These are phyloP conservation scores for Aspergillus oerlinghausenensis DNA, from an alignment of 2,329 filamentous ascomycete species.

Conservation along the genomic window DNA sequence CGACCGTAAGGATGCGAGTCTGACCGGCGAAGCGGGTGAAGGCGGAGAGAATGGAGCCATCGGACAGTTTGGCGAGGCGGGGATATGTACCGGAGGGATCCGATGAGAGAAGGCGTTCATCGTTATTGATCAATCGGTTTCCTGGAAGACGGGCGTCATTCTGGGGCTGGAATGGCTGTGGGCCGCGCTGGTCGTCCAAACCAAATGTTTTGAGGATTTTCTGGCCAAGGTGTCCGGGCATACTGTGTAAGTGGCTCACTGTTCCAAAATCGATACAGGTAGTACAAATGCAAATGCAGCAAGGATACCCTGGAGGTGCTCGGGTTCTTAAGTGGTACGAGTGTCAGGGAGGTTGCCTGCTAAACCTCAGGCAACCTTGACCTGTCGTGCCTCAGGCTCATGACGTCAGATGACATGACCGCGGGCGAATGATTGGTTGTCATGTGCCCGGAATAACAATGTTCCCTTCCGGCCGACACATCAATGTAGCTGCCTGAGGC, in stretches of 20 bases:
- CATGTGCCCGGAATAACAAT: background rate
- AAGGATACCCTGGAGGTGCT: background rate
- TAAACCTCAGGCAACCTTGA: no score
- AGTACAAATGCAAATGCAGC: background rate
- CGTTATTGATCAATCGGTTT: conserved; percentile 26
- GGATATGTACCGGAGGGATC: conserved; percentile 44
- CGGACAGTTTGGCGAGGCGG: conserved; percentile 42
- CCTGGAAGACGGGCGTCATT: conserved; percentile 11
- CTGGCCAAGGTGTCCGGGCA: conserved; percentile 27
- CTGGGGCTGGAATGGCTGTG: conserved; percentile 5
- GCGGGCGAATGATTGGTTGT: background rate
- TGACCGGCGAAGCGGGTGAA: conserved; percentile 40
- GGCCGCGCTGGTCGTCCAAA: conserved; percentile 13
- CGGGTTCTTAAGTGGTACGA: background rate
- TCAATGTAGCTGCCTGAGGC: background rate
- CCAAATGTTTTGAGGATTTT: conserved; percentile 30
- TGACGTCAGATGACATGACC: background rate
- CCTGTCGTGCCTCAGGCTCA: background rate
- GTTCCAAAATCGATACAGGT: background rate
- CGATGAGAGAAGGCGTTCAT: conserved; percentile 33
- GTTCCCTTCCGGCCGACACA: background rate
- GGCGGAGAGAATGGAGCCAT: conserved; percentile 45
- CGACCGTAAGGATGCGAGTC: conserved; percentile 40
- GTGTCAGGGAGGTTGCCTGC: no score
- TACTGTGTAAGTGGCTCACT: conserved; percentile 3